Evolutionary conservation across 2,329 filamentous ascomycete species (phyloP).

Genomic region (Colletotrichum eremochloae): DNA sequence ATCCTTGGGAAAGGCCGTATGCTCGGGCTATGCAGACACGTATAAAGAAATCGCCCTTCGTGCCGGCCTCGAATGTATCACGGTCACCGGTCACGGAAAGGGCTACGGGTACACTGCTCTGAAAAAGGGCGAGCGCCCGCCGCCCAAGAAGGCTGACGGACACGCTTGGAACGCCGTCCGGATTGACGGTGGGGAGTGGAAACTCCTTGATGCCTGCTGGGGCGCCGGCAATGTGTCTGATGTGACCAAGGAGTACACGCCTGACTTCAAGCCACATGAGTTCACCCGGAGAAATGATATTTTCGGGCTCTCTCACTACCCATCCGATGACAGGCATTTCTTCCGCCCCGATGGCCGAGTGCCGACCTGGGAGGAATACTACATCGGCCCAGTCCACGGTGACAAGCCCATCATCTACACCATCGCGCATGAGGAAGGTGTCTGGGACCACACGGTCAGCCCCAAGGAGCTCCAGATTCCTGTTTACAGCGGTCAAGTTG

Average conservation of each 20-base stretch:
- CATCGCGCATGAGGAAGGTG: constrained; percentile 62
- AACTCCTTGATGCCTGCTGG: constrained; percentile 93
- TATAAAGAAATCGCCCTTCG: constrained; percentile 83
- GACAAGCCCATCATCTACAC: constrained; percentile 63
- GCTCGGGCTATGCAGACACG: constrained; percentile 88
- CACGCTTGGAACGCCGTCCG: constrained; percentile 96
- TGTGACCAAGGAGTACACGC: constrained; percentile 69
- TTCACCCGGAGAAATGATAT: constrained; percentile 78
- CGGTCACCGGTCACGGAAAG: constrained; percentile 86
- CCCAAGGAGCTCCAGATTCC: constrained; percentile 72
- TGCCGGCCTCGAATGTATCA: constrained; percentile 82
- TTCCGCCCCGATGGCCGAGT: constrained; percentile 79
- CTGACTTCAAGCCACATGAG: constrained; percentile 74
- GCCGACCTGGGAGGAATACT: constrained; percentile 86
- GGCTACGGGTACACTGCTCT: constrained; percentile 80
- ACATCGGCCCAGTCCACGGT: constrained; percentile 69
- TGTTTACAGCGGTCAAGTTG: constrained; percentile 66
- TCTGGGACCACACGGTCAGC: constrained; percentile 70
- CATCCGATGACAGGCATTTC: constrained; percentile 75
- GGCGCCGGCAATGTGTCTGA: constrained; percentile 80
- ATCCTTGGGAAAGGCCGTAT: constrained; percentile 84
- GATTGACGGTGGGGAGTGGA: constrained; percentile 91
- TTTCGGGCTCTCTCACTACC: constrained; percentile 87
- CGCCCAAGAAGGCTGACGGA: constrained; percentile 70
- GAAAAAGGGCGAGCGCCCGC: constrained; percentile 73